phyloP scores from a whole-genome alignment of 164 flowering plant genomes.

The Cinnamomum chago region DNA sequence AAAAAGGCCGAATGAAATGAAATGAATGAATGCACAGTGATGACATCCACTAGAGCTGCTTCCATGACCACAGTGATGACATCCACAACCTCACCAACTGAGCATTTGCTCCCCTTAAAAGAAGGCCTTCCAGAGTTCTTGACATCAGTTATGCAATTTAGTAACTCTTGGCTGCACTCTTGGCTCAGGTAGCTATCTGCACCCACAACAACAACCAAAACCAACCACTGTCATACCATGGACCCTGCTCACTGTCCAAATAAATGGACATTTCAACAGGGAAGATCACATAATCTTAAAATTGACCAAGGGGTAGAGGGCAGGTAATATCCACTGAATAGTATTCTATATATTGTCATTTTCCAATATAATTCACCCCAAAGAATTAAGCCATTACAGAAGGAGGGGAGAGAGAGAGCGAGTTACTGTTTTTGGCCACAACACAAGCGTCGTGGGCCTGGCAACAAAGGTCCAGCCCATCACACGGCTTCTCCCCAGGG shows the following conservation, averaged over 20 bases:
- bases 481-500: conserved; percentile 91
- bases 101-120: conserved; percentile 65
- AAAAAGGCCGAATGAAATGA: no score
- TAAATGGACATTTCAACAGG: not conserved
- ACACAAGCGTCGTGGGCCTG: conserved; percentile 84
- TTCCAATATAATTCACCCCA: no score
- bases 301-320: not conserved
- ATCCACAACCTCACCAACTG: conserved; percentile 49
- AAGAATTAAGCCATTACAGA: not conserved
- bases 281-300: not conserved
- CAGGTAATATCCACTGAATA: no score
- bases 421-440: conserved; percentile 57
- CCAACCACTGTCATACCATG: not conserved
- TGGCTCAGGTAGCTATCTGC: conserved; percentile 74
- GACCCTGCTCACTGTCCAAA: no score
- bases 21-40: no score
- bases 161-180: conserved; percentile 61
- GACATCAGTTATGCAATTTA: conserved; percentile 56
- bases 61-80: conserved; percentile 61
- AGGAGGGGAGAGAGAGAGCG: not conserved
- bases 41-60: conserved; percentile 74
- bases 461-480: conserved; percentile 88
- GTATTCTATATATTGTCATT: not conserved
- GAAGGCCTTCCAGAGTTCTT: conserved; percentile 30
- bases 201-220: not conserved